These are phyloP conservation scores for Ascodesmis nigricans DNA, from an alignment of 495 filamentous ascomycete species.

Conservation along the genomic window DNA sequence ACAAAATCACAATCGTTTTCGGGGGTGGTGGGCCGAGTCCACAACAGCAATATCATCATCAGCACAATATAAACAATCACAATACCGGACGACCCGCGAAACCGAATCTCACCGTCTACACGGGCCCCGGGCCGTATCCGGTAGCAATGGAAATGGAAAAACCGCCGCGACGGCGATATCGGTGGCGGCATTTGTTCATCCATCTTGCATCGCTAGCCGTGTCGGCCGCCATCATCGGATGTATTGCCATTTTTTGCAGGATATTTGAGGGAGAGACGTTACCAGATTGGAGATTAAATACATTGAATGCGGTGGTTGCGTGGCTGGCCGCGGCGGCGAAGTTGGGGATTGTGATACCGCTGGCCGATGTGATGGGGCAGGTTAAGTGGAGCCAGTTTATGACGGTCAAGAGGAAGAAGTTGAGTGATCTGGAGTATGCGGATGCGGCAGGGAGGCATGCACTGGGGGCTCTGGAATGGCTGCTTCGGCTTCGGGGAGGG, in stretches of 20 bases:
- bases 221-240: not conserved
- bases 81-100: too few relatives aligned
- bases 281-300: constrained; percentile 2
- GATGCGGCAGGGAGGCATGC: constrained; percentile 11
- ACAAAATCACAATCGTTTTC: too few relatives aligned
- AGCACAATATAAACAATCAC: too few relatives aligned
- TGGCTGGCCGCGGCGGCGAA: constrained; percentile 10
- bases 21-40: too few relatives aligned
- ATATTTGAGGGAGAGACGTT: not conserved
- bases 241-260: not conserved
- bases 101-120: not conserved
- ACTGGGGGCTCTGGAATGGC: constrained; percentile 13
- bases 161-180: not conserved
- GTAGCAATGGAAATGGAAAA: too few relatives aligned
- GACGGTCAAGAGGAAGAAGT: constrained; percentile 3
- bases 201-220: not conserved
- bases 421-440: constrained; percentile 11
- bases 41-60: too few relatives aligned
- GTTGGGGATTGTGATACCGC: constrained; percentile 5
- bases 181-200: constrained; percentile 1
- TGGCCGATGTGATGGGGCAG: constrained; percentile 13
- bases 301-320: constrained; percentile 10
- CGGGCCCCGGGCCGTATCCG: too few relatives aligned
- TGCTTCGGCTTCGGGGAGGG: constrained; percentile 13
- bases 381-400: constrained; percentile 13